phyloP scores from a whole-genome alignment of 768 basidiomycete genomes.

The Suillus variegatus region DNA sequence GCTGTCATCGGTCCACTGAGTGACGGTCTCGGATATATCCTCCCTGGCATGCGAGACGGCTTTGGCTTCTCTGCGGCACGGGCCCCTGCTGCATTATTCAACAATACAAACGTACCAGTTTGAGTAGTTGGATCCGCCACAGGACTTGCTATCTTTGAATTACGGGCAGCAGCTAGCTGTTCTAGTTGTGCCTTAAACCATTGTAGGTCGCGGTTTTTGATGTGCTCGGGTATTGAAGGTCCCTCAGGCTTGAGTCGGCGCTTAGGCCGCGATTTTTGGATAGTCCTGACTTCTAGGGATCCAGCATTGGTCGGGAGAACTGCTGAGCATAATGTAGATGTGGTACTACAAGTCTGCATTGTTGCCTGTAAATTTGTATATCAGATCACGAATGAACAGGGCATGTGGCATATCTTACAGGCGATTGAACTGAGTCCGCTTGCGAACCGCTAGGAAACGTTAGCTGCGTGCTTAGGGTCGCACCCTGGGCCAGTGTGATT shows the following conservation, averaged over 20 bases:
- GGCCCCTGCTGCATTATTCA: background rate
- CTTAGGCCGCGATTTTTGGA: conserved; percentile 26
- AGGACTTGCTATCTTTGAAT: background rate
- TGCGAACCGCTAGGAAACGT: background rate
- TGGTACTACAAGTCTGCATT: background rate
- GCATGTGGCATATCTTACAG: background rate
- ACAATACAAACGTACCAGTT: background rate
- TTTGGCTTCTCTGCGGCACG: background rate
- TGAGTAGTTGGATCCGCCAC: background rate
- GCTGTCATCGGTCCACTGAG: background rate
- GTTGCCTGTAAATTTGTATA: background rate
- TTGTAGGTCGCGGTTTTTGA: conserved; percentile 31
- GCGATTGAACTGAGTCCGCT: background rate
- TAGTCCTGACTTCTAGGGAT: background rate
- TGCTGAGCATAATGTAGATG: background rate
- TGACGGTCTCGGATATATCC: background rate
- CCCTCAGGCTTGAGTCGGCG: conserved; percentile 17
- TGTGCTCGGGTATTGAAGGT: conserved; percentile 21
- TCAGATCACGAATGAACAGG: background rate
- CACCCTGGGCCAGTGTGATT: background rate
- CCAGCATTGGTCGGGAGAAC: background rate
- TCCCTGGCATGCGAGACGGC: background rate
- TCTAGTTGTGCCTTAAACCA: conserved; percentile 25
- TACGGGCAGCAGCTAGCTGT: conserved; percentile 1
- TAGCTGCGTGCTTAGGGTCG: background rate